A percentile compares a stretch with the other conserved stretches of the same genome.
Evolutionary conservation across 257 asterid genomes (phyloP).

Genomic region (Nicotiana otophora): DNA sequence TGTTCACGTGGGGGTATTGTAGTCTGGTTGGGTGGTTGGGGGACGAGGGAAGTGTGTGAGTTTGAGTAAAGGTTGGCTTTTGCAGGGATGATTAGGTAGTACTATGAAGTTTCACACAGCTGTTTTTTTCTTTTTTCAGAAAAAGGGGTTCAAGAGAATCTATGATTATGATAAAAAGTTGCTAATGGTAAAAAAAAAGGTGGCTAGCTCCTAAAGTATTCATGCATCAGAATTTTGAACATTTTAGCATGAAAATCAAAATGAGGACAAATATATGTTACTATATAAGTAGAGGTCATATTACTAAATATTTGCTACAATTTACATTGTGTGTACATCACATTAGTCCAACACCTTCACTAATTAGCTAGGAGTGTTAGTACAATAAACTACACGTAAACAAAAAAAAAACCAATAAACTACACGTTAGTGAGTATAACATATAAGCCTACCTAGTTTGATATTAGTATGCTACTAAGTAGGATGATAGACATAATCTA

Average conservation of each 20-base stretch:
- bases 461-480: not conserved
- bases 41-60: not conserved
- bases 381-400: too few relatives aligned
- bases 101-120: not conserved
- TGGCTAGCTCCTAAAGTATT: not conserved
- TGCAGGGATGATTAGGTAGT: not conserved
- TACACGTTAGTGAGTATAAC: too few relatives aligned
- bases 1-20: not conserved
- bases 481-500: not conserved
- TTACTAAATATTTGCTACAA: too few relatives aligned
- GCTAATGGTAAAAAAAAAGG: not conserved
- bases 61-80: not conserved
- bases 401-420: too few relatives aligned
- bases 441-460: too few relatives aligned
- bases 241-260: not conserved
- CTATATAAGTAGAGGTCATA: too few relatives aligned
- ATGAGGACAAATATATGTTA: not conserved
- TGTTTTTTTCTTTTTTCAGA: not conserved
- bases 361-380: not conserved
- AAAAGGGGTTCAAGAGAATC: not conserved
- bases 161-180: not conserved
- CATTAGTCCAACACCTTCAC: too few relatives aligned
- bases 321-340: too few relatives aligned
- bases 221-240: not conserved
- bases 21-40: conserved; percentile 2